Evolutionary conservation across 495 filamentous ascomycete species (phyloP), one percentile per base, ranked within the genome.

Genomic region (Elasticomyces elasticus): DNA sequence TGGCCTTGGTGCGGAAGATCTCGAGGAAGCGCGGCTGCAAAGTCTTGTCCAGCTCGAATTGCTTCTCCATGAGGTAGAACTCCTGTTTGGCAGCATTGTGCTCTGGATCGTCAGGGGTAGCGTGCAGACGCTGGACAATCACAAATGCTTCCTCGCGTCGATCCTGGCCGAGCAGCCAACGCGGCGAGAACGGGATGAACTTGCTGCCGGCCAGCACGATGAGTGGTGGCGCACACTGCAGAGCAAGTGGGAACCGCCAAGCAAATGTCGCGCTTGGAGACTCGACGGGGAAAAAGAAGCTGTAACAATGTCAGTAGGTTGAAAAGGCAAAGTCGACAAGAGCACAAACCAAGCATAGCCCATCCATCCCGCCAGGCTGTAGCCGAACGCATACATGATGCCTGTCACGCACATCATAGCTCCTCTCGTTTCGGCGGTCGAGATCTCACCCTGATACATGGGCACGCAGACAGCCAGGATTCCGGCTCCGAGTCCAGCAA

Each of bases 401-500:
- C 68, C 68, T 7, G 60, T 64, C 11, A 69, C 46, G 22, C 54
- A 63, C 20, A 71, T 67, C 64, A 72, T 70, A 1, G 64, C 60
- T 2, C 70, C 70, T 15, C 67, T 50, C 9, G 62, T 64, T 42
- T 70, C 65, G 3, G 70, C 60, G 0, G 69, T 69, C 3, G 71
- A 68, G 5, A 71, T 58, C 52, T 74, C 71, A 24, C 65, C 63
- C 45, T 70, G 67, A 38, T 69, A 72, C 70, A 76, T 74, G 0
- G 75, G 75, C 38, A 72, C 71, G 12, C 69, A 67, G 17, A 71
- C 72, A 5, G 71, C 69, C 0, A 78, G 64, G 6, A 72, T 70
- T 37, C 74, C 74, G 22, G 71, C 66, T 24, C 74, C 74, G n/a
- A 72, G 62, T 17, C 74, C 74, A 23, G 71, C 70, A 35, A 76